Base-by-base conservation (phyloP, 495 filamentous ascomycete species). In the Echria macrotheca region DNA sequence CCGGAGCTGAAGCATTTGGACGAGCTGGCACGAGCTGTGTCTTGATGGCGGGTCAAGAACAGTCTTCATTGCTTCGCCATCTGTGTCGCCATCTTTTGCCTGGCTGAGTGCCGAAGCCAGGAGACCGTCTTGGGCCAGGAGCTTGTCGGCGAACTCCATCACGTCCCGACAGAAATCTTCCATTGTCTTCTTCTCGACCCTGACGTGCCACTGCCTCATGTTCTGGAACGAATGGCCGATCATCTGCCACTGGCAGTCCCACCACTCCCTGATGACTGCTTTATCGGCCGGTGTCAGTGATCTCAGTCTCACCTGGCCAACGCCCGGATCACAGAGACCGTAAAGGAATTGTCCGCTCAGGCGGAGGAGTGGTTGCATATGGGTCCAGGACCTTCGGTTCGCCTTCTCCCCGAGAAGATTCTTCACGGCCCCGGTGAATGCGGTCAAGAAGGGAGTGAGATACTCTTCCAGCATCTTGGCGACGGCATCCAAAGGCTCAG, bases 121-220 rank as follows among this genome's bases (percentile, higher is more conserved):
- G 31, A 95, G 76, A 43, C 77, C 81, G 69, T 89, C 91, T 54
- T 94, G 82, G 44, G 85, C 81, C 56, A 97, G 87, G 3, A 95
- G 73, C 17, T 78, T 76, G 58, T 96, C 86, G 2, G 90, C 90
- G 56, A 95, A 86, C 53, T 96, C 86, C 74, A 97, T 97, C 22
- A 85, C 84, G 57, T 96, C 88, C 53, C 93, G 81, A 58, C 87
- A 93, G 55, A 97, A 96, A 41, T 97, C 86, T 59, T 85, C 80
- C 87, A 98, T 86, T 19, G 75, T 69, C 12, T 74, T 67, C 64
- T 87, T 88, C 22, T 91, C 83, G 48, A 76, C 66, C 8, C 79
- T 76, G 18, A 78, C 67, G 43, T 82, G 81, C 91, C 93, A 98
- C 3, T 63, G 64, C 55, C 95, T 87, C 17, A 88, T 91, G 58